These are phyloP conservation scores for Hyphopichia burtonii DNA, from an alignment of 1,139 yeast species.

Conservation along the genomic window DNA sequence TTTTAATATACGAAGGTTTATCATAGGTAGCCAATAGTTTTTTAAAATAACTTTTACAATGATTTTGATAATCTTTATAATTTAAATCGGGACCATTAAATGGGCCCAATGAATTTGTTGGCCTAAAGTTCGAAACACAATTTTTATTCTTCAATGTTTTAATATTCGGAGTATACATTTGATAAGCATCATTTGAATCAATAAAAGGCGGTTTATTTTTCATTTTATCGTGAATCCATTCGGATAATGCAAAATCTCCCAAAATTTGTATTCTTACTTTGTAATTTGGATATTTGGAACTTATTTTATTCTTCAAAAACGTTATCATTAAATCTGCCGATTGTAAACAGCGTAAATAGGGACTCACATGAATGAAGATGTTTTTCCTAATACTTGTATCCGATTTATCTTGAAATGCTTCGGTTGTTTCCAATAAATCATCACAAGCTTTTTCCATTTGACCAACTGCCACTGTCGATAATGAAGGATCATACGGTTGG, in stretches of 20 bases:
- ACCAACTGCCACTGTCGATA: constrained; percentile 27
- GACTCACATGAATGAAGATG: constrained; percentile 43
- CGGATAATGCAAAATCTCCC: constrained; percentile 49
- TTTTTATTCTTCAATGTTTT: constrained; percentile 35
- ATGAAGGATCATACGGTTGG: constrained; percentile 41
- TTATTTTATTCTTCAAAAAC: constrained; percentile 24
- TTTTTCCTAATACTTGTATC: constrained; percentile 26
- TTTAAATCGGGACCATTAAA: constrained; percentile 46
- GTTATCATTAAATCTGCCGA: constrained; percentile 42
- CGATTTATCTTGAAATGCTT: constrained; percentile 17
- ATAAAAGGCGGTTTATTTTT: constrained; percentile 42
- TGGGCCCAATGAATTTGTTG: constrained; percentile 47
- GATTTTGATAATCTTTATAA: constrained; percentile 41
- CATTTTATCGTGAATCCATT: constrained; percentile 51
- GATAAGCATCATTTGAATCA: constrained; percentile 48
- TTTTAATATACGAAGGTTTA: constrained; percentile 33
- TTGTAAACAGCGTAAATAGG: constrained; percentile 47
- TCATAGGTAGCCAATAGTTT: constrained; percentile 47
- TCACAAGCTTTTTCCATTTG: constrained; percentile 32
- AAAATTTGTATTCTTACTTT: constrained; percentile 40
- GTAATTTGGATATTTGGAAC: constrained; percentile 27
- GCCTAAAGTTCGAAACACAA: constrained; percentile 43
- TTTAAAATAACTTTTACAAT: constrained; percentile 42
- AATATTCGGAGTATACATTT: constrained; percentile 48
- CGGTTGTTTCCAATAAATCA: constrained; percentile 26